These are phyloP conservation scores for Zopfia rhizophila DNA, from an alignment of 2,329 filamentous ascomycete genomes.

Conservation along the genomic window DNA sequence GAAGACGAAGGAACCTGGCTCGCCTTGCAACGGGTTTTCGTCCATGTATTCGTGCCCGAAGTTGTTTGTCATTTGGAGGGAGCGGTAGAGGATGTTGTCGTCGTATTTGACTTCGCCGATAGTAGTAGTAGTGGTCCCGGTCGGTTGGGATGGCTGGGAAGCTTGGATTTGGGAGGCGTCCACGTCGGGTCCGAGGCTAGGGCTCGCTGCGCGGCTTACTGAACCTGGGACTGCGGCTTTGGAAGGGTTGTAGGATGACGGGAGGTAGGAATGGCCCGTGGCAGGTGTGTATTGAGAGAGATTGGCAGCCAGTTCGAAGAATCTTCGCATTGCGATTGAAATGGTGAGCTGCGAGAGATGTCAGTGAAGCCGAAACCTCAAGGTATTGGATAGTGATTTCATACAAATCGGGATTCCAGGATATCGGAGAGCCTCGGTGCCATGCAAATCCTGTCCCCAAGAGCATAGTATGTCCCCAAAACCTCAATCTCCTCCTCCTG, in stretches of 20 bases:
- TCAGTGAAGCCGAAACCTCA: no score
- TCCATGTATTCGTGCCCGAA: conserved; percentile 72
- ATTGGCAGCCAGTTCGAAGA: conserved; percentile 63
- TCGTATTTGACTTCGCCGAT: conserved; percentile 34
- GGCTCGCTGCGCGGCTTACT: conserved; percentile 43
- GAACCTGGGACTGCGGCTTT: conserved; percentile 40
- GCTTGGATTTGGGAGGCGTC: conserved; percentile 30
- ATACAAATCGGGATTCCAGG: conserved; percentile 64
- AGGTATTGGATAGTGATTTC: no score
- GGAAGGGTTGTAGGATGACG: conserved; percentile 56
- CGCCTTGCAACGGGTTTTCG: conserved; percentile 70
- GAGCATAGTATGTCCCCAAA: conserved; percentile 68
- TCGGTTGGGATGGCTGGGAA: conserved; percentile 14
- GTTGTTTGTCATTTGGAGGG: conserved; percentile 61
- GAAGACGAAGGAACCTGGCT: conserved; percentile 71
- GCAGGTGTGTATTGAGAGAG: conserved; percentile 68
- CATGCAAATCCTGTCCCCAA: conserved; percentile 70
- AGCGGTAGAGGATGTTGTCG: conserved; percentile 53
- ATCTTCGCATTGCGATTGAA: conserved; percentile 65
- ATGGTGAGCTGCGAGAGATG: conserved; percentile 59
- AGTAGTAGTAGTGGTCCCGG: not conserved
- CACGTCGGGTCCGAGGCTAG: conserved; percentile 38
- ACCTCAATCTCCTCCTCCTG: conserved; percentile 63
- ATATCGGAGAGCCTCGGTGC: conserved; percentile 70
- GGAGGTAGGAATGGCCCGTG: conserved; percentile 68